Evolutionary conservation across 352 stramenopile genomes (phyloP).

Genomic region (Globisporangium megalacanthum): DNA sequence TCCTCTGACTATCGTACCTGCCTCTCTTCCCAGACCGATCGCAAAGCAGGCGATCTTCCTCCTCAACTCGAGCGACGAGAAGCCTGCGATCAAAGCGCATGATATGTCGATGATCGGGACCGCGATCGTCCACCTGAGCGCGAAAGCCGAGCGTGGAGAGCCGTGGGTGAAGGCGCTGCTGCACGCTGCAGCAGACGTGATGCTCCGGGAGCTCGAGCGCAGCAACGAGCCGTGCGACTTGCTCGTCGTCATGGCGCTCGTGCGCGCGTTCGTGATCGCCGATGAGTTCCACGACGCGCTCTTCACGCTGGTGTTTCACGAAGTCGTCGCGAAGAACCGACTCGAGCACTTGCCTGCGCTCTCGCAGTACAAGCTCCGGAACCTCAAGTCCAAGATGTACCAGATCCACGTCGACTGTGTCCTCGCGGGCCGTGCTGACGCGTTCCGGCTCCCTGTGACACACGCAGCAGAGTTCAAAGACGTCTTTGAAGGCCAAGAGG

Average conservation of each 20-base stretch:
- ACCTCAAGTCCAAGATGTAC: slow-evolving; percentile 50
- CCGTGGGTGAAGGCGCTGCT: slow-evolving; percentile 47
- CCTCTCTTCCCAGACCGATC: slow-evolving; percentile 23
- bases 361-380: slow-evolving; percentile 25
- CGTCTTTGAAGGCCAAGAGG: slow-evolving; percentile 42
- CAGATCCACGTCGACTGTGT: slow-evolving; percentile 61
- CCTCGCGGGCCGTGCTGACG: slow-evolving; percentile 20
- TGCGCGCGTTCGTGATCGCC: slow-evolving; percentile 41
- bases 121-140: slow-evolving; percentile 36
- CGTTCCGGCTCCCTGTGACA: slow-evolving; percentile 28
- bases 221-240: slow-evolving; percentile 11
- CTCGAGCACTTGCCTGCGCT: slow-evolving; percentile 28
- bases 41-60: slow-evolving; percentile 40
- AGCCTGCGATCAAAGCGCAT: slow-evolving; percentile 27
- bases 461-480: slow-evolving; percentile 32
- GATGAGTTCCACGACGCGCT: slow-evolving; percentile 53
- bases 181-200: slow-evolving; percentile 26
- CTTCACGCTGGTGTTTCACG: slow-evolving; percentile 34
- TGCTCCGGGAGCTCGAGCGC: slow-evolving; percentile 23
- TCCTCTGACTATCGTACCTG: neutral
- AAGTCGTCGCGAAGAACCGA: slow-evolving; percentile 35
- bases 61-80: slow-evolving; percentile 15
- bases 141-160: slow-evolving; percentile 42
- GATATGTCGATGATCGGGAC: slow-evolving; percentile 47
- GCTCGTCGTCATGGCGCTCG: slow-evolving; percentile 39